Conservation (phyloP, 2,329 filamentous ascomycete genomes). For the Neodidymelliopsis sp. region DNA sequence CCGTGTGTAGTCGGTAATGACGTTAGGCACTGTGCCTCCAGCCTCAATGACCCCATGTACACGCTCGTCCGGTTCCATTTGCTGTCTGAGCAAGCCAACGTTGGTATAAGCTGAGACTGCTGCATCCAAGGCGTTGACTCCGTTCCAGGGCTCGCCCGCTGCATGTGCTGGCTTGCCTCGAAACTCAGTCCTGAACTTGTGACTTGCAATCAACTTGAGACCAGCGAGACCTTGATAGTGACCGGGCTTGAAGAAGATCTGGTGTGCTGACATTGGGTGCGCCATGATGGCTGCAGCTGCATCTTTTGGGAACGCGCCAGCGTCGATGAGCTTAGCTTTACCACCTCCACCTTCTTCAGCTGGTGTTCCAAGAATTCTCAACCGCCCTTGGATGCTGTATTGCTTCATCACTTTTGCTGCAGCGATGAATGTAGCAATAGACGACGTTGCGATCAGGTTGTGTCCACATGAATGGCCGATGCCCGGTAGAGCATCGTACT, state of each 20-base stretch:
- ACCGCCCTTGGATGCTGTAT: constrained; percentile 53
- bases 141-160: constrained; percentile 50
- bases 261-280: constrained; percentile 30
- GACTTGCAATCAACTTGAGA: constrained; percentile 22
- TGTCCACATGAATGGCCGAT: constrained; percentile 64
- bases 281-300: constrained; percentile 33
- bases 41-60: constrained; percentile 24
- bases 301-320: constrained; percentile 50
- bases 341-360: constrained; percentile 63
- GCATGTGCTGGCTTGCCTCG: constrained; percentile 47
- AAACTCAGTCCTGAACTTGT: constrained; percentile 34
- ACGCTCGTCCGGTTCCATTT: constrained; percentile 24
- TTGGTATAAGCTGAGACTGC: constrained; percentile 46
- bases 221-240: constrained; percentile 23
- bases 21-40: constrained; percentile 20
- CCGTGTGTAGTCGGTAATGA: constrained; percentile 46
- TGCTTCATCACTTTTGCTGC: constrained; percentile 55
- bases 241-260: constrained; percentile 25
- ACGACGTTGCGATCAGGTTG: constrained; percentile 62
- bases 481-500: constrained; percentile 60
- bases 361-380: constrained; percentile 61
- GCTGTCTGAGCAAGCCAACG: constrained; percentile 33
- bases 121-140: constrained; percentile 53
- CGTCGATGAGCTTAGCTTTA: constrained; percentile 58
- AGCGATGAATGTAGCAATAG: constrained; percentile 58